Percentiles rank a stretch among this genome's conserved stretches.
Conservation (phyloP, 2,329 filamentous ascomycete species). For the Pseudocercospora cruenta region DNA sequence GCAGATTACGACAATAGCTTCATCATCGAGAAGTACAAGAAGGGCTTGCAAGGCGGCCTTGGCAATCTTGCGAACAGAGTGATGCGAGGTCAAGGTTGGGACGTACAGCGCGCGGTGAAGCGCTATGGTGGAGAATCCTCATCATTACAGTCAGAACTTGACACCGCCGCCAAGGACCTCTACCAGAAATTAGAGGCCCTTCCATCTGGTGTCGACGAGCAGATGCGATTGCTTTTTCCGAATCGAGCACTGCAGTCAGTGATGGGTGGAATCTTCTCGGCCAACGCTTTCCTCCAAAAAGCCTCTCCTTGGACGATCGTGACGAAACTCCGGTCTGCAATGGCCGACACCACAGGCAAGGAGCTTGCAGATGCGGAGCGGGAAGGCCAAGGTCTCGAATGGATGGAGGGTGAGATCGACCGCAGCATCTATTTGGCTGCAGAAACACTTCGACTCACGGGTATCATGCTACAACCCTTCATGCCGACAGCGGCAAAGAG, state of each 20-base stretch:
- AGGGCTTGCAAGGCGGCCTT: conserved; percentile 73
- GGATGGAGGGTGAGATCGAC: conserved; percentile 51
- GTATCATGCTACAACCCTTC: conserved; percentile 86
- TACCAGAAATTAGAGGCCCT: conserved; percentile 34
- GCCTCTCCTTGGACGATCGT: conserved; percentile 69
- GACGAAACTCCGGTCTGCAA: conserved; percentile 37
- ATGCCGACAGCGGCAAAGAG: conserved; percentile 78
- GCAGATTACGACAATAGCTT: conserved; percentile 80
- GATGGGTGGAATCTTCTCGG: conserved; percentile 64
- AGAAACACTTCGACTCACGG: conserved; percentile 77
- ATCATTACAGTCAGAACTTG: not conserved
- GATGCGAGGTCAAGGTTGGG: conserved; percentile 62
- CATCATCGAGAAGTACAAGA: conserved; percentile 78
- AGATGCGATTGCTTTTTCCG: conserved; percentile 68
- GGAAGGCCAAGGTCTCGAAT: conserved; percentile 31
- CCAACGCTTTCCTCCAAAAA: conserved; percentile 68
- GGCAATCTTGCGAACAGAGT: conserved; percentile 80
- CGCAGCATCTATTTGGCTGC: conserved; percentile 69
- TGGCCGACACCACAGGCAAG: conserved; percentile 38
- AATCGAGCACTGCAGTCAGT: conserved; percentile 67
- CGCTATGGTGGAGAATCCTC: conserved; percentile 26
- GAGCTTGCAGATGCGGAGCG: conserved; percentile 25
- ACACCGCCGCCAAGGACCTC: conserved; percentile 5
- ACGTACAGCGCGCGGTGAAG: conserved; percentile 41
- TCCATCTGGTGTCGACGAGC: conserved; percentile 48